Conservation (phyloP, 805 yeast species). For the Metschnikowia colocasiae region DNA sequence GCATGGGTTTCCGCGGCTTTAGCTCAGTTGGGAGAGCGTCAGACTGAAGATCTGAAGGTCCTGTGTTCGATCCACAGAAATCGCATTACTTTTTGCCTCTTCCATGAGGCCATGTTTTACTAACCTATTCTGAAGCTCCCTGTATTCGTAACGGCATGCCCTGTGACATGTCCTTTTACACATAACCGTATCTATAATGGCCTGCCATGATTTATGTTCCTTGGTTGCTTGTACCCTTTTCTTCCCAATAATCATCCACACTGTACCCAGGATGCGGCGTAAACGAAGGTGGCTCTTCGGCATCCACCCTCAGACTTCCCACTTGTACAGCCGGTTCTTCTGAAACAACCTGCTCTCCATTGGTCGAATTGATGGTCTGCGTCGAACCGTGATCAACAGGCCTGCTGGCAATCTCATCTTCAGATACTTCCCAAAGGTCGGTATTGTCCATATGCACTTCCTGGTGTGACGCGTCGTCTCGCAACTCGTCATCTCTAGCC, state of each 20-base stretch:
- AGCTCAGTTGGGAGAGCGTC: slow-evolving; percentile 32
- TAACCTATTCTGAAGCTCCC: no score
- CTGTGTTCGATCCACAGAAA: slow-evolving; percentile 18
- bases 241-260: slow-evolving; percentile 47
- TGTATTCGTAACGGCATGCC: no score
- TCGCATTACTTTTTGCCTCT: slow-evolving; percentile 9
- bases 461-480: not conserved
- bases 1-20: slow-evolving; percentile 21
- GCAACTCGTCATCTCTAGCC: not conserved
- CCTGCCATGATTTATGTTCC: no score
- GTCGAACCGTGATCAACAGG: not conserved
- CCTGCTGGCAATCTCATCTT: slow-evolving; percentile 2
- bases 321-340: not conserved
- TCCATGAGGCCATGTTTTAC: no score
- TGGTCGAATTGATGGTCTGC: not conserved
- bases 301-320: not conserved
- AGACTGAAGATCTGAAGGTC: slow-evolving; percentile 28
- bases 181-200: no score
- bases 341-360: not conserved
- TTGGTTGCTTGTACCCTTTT: slow-evolving; percentile 12
- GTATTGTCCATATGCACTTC: not conserved
- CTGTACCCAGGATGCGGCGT: slow-evolving; percentile 44
- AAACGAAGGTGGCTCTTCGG: slow-evolving; percentile 39
- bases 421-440: slow-evolving; percentile 1
- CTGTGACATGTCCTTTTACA: no score